Percentiles rank a stretch among this genome's conserved stretches.
phyloP scores from a whole-genome alignment of 2,329 filamentous ascomycete genomes.

The Davidsoniella eucalypti region DNA sequence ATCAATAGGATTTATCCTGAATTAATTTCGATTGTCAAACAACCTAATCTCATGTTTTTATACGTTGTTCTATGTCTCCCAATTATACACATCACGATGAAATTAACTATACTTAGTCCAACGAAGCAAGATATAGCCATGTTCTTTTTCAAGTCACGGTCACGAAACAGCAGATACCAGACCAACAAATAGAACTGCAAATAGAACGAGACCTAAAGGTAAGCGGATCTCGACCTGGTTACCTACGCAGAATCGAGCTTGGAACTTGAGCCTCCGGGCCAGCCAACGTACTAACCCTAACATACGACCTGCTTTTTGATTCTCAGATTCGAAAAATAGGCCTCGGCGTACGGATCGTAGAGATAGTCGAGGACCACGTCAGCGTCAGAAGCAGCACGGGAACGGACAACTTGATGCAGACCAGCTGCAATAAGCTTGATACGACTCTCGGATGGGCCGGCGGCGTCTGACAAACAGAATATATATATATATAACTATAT shows the following conservation, averaged over 20 bases:
- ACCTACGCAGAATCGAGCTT: conserved; percentile 27
- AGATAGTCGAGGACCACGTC: conserved; percentile 43
- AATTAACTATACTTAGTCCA: too few species aligned
- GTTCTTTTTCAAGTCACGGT: too few species aligned
- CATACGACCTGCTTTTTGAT: conserved; percentile 30
- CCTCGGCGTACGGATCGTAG: conserved; percentile 29
- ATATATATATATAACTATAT: too few species aligned
- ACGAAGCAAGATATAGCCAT: too few species aligned
- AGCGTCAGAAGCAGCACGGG: conserved; percentile 24
- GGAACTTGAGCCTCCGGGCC: conserved; percentile 24
- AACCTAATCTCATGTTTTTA: too few species aligned
- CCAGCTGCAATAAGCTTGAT: conserved; percentile 36
- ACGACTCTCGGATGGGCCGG: conserved; percentile 18
- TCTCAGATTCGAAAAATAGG: conserved; percentile 25
- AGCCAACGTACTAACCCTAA: conserved; percentile 33
- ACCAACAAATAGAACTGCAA: background rate
- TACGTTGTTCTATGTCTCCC: too few species aligned
- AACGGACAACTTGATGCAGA: conserved; percentile 36
- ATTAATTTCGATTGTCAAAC: too few species aligned
- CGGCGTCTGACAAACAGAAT: too few species aligned
- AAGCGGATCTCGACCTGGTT: conserved; percentile 29
- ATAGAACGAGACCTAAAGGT: too few species aligned
- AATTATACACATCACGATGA: too few species aligned
- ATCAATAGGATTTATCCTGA: too few species aligned
- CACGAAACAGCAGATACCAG: too few species aligned